Evolutionary conservation across 805 yeast genomes (phyloP).

Genomic region (Starmerella apis): DNA sequence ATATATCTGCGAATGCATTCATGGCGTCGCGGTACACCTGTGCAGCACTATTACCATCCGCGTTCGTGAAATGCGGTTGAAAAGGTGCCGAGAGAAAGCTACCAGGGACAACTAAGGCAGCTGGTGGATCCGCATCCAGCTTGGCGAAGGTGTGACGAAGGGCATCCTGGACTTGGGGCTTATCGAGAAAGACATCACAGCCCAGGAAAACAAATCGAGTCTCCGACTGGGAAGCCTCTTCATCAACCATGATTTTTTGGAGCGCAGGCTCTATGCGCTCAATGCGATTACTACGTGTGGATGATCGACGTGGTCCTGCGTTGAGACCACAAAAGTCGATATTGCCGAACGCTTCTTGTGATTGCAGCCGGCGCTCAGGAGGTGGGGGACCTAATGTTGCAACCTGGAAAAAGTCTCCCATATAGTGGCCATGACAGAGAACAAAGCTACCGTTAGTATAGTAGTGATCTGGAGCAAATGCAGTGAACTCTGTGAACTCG

Average conservation of each 20-base stretch:
- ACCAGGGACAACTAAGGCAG: conserved; percentile 69
- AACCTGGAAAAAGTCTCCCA: conserved; percentile 52
- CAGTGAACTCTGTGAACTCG: conserved; percentile 45
- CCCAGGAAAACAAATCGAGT: conserved; percentile 67
- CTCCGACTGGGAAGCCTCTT: conserved; percentile 40
- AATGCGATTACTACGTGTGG: conserved; percentile 19
- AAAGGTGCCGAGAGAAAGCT: conserved; percentile 65
- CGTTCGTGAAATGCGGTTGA: conserved; percentile 31
- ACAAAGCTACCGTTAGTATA: conserved; percentile 65
- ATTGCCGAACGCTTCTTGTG: conserved; percentile 66
- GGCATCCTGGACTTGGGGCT: conserved; percentile 48
- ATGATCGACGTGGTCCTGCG: conserved; percentile 23
- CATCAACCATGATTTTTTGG: conserved; percentile 44
- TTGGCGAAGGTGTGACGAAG: conserved; percentile 50
- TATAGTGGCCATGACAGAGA: conserved; percentile 75
- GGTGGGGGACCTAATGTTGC: conserved; percentile 78
- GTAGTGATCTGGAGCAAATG: conserved; percentile 54
- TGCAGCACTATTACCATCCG: conserved; percentile 38
- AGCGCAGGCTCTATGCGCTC: conserved; percentile 51
- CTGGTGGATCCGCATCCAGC: conserved; percentile 49
- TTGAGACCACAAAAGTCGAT: conserved; percentile 55
- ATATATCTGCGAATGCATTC: conserved; percentile 57
- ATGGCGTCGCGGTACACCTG: conserved; percentile 47
- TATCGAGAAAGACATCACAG: conserved; percentile 58
- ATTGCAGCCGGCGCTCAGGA: conserved; percentile 57